Conservation (phyloP, 208 protist species). For the Leishmania turanica region DNA sequence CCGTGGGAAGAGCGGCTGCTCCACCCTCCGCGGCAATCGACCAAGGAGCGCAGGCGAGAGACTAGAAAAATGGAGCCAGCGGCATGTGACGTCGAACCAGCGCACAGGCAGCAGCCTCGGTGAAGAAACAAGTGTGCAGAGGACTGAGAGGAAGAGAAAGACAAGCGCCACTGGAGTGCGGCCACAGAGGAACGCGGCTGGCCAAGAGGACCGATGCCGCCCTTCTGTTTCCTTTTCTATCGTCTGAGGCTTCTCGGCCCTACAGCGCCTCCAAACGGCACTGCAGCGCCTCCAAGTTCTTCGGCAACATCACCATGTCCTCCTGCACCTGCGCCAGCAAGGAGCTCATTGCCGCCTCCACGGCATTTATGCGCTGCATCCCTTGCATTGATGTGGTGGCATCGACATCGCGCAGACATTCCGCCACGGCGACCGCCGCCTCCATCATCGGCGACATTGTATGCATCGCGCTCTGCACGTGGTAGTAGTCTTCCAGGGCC, state of each 20-base stretch:
- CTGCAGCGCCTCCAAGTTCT: background rate
- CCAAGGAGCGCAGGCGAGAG: background rate
- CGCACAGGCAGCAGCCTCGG: background rate
- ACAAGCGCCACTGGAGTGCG: background rate
- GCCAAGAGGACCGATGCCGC: background rate
- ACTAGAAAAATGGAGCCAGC: background rate
- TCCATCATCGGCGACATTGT: conserved; percentile 19
- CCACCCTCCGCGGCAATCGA: background rate
- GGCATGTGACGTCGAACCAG: background rate
- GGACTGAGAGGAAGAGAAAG: background rate
- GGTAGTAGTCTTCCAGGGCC: conserved; percentile 5
- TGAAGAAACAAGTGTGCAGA: background rate
- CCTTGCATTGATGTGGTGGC: background rate
- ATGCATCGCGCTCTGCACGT: background rate
- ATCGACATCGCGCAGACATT: conserved; percentile 14
- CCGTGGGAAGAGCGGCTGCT: background rate
- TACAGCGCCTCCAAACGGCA: background rate
- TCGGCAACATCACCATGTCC: conserved; percentile 1
- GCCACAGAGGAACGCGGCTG: background rate
- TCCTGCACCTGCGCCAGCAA: background rate
- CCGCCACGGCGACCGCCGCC: conserved; percentile 9
- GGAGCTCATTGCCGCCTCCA: conserved; percentile 5
- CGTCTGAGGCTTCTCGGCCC: background rate
- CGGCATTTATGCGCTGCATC: conserved; percentile 1
- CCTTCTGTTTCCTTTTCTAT: background rate